phyloP scores from a whole-genome alignment of 2,329 filamentous ascomycete species.

The Fonsecaea erecta region DNA sequence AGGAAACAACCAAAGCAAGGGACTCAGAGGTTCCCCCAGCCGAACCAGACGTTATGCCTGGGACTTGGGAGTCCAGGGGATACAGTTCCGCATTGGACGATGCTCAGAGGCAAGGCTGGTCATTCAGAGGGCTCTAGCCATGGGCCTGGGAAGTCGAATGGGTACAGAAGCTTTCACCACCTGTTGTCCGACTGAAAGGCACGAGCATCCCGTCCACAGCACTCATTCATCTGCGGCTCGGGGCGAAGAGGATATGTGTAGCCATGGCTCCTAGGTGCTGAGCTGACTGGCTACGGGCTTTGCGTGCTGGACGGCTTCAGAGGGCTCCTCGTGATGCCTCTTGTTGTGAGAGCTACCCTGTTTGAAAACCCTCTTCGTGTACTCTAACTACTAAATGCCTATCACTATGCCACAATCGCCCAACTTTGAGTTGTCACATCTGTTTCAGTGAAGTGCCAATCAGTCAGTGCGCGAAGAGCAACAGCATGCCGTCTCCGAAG shows the following conservation, averaged over 20 bases:
- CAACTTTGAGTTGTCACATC: constrained; percentile 39
- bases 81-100: constrained; percentile 29
- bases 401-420: constrained; percentile 26
- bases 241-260: too few species aligned
- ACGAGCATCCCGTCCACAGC: too few species aligned
- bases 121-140: constrained; percentile 29
- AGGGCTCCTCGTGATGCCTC: not conserved
- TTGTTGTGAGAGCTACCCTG: not conserved
- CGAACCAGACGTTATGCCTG: constrained; percentile 16
- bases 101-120: constrained; percentile 35
- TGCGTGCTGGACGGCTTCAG: not conserved
- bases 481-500: constrained; percentile 27
- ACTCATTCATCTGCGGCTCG: too few species aligned
- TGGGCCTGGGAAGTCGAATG: not conserved
- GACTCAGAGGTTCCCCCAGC: not conserved
- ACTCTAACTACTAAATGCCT: not conserved
- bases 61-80: constrained; percentile 15
- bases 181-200: too few species aligned
- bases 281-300: too few species aligned
- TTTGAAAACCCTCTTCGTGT: not conserved
- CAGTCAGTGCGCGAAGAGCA: constrained; percentile 38
- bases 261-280: too few species aligned
- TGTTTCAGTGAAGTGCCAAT: constrained; percentile 38
- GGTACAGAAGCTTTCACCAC: too few species aligned
- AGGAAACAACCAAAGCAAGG: not conserved